Conservation (phyloP, 371 early-diverging fungal species). For the Rhizopus sp. region DNA sequence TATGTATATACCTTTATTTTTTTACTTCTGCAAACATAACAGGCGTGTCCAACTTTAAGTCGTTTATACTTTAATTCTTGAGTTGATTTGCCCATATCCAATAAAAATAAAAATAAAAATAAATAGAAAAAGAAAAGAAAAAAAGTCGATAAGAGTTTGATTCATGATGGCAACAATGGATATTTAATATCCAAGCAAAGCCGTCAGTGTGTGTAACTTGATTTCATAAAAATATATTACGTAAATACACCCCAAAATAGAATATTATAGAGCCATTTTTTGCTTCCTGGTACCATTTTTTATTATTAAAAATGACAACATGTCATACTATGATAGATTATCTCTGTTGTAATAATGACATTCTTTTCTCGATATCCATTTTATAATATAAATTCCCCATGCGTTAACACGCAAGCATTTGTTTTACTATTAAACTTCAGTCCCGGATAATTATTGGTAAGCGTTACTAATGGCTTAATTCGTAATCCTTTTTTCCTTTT, state of each 20-base stretch:
- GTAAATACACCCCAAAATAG: conserved; percentile 1
- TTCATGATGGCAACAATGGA: not conserved
- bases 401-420: too few species aligned
- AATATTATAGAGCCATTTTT: not conserved
- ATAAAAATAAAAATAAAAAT: not conserved
- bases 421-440: not conserved
- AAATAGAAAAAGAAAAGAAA: conserved; percentile 1
- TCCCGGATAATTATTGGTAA: not conserved
- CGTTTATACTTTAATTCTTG: conserved; percentile 31
- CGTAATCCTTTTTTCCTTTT: too few species aligned
- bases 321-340: not conserved
- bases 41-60: conserved; percentile 36
- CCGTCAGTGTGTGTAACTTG: conserved; percentile 4
- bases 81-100: conserved; percentile 20
- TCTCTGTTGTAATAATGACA: not conserved
- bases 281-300: not conserved
- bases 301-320: conserved; percentile 1
- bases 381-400: not conserved
- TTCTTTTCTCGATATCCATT: not conserved
- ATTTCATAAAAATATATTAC: conserved; percentile 2
- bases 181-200: not conserved
- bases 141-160: not conserved
- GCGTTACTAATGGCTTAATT: too few species aligned
- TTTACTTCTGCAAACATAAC: conserved; percentile 32
- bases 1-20: conserved; percentile 29